A percentile compares a stretch with the other conserved stretches of the same genome.
Evolutionary conservation across 2,329 filamentous ascomycete genomes (phyloP).

Genomic region (Stemphylium beticola): DNA sequence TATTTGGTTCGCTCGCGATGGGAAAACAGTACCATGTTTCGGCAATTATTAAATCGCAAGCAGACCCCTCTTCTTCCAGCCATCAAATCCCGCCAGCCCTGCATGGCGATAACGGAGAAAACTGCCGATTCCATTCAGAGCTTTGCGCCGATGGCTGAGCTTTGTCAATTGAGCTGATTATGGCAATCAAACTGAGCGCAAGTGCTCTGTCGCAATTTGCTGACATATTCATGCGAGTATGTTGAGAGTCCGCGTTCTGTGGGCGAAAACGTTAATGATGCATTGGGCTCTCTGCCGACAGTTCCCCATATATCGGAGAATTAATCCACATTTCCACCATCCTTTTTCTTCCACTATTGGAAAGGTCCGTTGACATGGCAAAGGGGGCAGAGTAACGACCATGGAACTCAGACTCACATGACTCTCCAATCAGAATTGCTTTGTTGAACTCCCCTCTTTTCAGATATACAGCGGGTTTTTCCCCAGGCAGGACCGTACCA

Average conservation of each 20-base stretch:
- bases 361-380: neutral
- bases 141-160: neutral
- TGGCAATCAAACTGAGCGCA: neutral
- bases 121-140: neutral
- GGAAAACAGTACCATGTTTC: neutral
- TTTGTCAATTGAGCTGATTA: neutral
- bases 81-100: neutral
- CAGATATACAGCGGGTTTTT: neutral
- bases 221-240: neutral
- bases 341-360: neutral
- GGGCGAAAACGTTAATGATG: neutral
- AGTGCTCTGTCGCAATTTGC: neutral
- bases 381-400: neutral
- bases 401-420: neutral
- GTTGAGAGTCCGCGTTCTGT: conserved; percentile 1
- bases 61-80: neutral
- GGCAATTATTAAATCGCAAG: neutral
- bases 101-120: neutral
- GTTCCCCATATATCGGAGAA: neutral
- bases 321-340: neutral
- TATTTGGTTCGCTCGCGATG: neutral
- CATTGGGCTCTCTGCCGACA: neutral
- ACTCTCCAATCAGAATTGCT: neutral
- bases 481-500: neutral
- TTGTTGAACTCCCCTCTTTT: neutral